phyloP scores from a whole-genome alignment of 768 basidiomycete species.

The Psilocybe tampanensis region DNA sequence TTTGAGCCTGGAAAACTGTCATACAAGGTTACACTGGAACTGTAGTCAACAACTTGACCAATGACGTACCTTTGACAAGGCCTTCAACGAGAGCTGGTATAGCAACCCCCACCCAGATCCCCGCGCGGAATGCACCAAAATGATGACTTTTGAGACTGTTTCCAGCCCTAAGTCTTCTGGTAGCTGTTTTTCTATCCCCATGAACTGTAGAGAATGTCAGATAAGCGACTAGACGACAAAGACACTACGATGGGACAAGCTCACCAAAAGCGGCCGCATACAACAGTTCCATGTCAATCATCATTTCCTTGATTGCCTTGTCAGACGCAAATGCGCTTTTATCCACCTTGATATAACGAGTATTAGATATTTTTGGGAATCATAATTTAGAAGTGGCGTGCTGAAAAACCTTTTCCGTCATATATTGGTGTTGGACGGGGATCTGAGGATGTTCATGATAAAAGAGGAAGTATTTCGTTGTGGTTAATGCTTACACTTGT shows the following conservation, averaged over 20 bases:
- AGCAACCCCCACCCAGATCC: constrained; percentile 70
- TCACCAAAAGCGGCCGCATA: constrained; percentile 79
- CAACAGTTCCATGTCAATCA: constrained; percentile 74
- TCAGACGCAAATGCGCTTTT: constrained; percentile 69
- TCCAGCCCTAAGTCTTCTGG: constrained; percentile 61
- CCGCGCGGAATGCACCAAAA: constrained; percentile 74
- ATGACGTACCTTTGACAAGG: constrained; percentile 54
- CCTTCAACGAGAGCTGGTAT: constrained; percentile 70
- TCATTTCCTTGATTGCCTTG: constrained; percentile 60
- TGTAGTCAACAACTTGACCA: background rate
- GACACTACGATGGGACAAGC: constrained; percentile 28
- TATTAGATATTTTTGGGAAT: background rate
- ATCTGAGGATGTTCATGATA: constrained; percentile 44
- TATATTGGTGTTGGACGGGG: constrained; percentile 74
- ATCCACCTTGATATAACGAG: constrained; percentile 53
- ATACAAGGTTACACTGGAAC: background rate
- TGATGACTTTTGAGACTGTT: constrained; percentile 59
- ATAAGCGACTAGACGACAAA: background rate
- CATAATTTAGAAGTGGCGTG: background rate
- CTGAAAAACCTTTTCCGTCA: constrained; percentile 67
- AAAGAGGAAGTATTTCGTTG: background rate
- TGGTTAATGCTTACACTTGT: constrained; percentile 40
- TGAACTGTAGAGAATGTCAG: constrained; percentile 32
- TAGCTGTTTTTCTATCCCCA: constrained; percentile 82
- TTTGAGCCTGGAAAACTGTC: constrained; percentile 16